Base-by-base conservation (phyloP, 139 green algal genomes). In the Chlamydomonas schloesseri region DNA sequence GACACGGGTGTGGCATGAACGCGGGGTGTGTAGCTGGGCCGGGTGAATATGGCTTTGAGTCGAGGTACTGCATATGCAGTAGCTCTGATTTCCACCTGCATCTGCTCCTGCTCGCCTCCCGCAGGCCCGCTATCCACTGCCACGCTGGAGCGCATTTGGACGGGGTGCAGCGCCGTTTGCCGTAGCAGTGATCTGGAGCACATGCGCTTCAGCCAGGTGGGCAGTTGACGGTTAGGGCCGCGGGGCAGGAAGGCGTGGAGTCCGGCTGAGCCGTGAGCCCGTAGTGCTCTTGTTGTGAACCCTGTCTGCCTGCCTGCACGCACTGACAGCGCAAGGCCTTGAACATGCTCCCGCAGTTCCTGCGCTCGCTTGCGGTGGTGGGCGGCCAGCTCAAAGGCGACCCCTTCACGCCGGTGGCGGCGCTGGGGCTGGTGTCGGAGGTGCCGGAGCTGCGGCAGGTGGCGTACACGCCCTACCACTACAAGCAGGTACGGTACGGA, bases 141-240 rank as follows among this genome's bases (percentile, higher is more conserved):
- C 42, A 21, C 64, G 29, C 64, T 84, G 46, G 78, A 74, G 57
- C 78, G 78, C 62, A 53, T 84, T 46, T 84, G 78, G 78, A 26
- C 33, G n/a, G 42, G 10, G 9, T 75, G 33, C n/a, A 34, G 42
- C 64, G 31, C 15, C 17, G 2, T 50, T 1, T 84, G 78, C 62
- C 42, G 65, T 11, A 11, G 31, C 37, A 4, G 50, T 17, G 28
- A 67, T 29, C 18, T 65, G 5, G 62, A 84, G 37, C 64, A 84
- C 42, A 74, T 84, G 78, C 23, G n/a, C 29, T 84, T 75, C 33
- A 65, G 29, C 0, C 29, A 84, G 62, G 78, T 74, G 64, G 8
- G 58, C 47, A 31, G 60, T 2, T 23, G 20, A 11, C 8, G 20
- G 55, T 21, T 21, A 57, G 50, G 50, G 50, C 11, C 11, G 50